Percentiles rank a stretch among this genome's conserved stretches.
Conservation (phyloP, 2,329 filamentous ascomycete genomes). For the Coniochaeta sp. region DNA sequence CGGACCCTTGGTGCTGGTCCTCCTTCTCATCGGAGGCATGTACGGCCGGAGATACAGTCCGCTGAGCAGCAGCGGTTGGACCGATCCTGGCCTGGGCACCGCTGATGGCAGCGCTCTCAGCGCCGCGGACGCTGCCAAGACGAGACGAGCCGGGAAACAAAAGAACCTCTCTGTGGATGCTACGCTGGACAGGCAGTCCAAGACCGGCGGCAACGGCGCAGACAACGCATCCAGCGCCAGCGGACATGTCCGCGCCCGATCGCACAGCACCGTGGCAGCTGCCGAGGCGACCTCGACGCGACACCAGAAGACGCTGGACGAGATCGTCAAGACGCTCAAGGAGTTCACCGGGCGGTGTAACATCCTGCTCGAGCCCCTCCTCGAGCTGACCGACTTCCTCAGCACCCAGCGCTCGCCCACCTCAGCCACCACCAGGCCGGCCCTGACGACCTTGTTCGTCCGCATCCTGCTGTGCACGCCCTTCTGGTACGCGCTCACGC, state of each 20-base stretch:
- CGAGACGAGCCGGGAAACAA: conserved; percentile 14
- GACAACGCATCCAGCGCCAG: not conserved
- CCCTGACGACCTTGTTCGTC: conserved; percentile 81
- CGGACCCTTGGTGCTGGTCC: conserved; percentile 75
- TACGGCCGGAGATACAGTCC: conserved; percentile 86
- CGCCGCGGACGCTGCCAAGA: conserved; percentile 10
- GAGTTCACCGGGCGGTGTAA: conserved; percentile 89
- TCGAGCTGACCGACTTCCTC: conserved; percentile 86
- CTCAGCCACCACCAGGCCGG: conserved; percentile 82
- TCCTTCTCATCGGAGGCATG: conserved; percentile 81
- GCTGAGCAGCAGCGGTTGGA: conserved; percentile 75
- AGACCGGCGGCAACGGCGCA: conserved; percentile 20
- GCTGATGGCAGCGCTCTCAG: conserved; percentile 20
- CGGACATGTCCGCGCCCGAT: conserved; percentile 6
- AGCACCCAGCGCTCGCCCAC: conserved; percentile 86
- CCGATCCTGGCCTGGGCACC: conserved; percentile 33
- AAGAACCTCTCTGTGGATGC: conserved; percentile 19
- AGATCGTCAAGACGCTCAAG: conserved; percentile 91
- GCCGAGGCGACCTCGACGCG: conserved; percentile 59
- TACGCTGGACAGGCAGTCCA: conserved; percentile 9
- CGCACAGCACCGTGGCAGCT: conserved; percentile 16
- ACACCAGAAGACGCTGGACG: conserved; percentile 90
- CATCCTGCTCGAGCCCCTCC: conserved; percentile 79
- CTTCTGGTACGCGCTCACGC: conserved; percentile 74
- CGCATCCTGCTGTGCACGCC: conserved; percentile 83